A percentile compares a stretch with the other conserved stretches of the same genome.
These are phyloP conservation scores for Acarospora socialis DNA, from an alignment of 2,329 filamentous ascomycete genomes.

Conservation along the genomic window DNA sequence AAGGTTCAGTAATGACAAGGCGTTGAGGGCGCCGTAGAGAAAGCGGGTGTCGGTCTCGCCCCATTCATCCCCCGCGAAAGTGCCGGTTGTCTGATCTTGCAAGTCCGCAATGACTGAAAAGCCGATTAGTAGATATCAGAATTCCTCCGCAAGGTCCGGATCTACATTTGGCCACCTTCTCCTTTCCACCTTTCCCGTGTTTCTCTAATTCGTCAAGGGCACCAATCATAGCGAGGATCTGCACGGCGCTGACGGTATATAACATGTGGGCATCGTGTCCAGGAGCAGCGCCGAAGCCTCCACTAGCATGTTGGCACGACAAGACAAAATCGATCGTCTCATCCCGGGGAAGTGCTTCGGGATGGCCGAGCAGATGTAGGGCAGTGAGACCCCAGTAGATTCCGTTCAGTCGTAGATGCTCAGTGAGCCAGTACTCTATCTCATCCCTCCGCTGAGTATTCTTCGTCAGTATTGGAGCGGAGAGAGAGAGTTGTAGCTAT, in stretches of 20 bases:
- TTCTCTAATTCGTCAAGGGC: constrained; percentile 70
- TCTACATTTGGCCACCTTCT: constrained; percentile 67
- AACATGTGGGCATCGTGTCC: constrained; percentile 93
- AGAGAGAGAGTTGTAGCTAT: constrained; percentile 12
- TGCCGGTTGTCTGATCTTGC: constrained; percentile 68
- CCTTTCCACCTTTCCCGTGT: constrained; percentile 50
- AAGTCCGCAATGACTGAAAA: constrained; percentile 58
- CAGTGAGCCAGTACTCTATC: constrained; percentile 94
- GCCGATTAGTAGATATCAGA: constrained; percentile 12
- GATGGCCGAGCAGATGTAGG: constrained; percentile 67
- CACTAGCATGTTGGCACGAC: constrained; percentile 76
- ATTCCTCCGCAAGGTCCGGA: constrained; percentile 14
- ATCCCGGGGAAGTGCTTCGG: constrained; percentile 65
- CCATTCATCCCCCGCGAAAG: constrained; percentile 90
- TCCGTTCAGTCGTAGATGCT: constrained; percentile 88
- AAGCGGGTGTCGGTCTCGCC: constrained; percentile 93
- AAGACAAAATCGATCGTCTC: constrained; percentile 86
- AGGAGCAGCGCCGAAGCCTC: constrained; percentile 87
- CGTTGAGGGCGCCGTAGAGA: constrained; percentile 78
- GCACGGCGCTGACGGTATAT: constrained; percentile 87
- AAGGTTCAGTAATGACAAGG: constrained; percentile 67
- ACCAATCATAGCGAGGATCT: constrained; percentile 78
- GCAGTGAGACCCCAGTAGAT: constrained; percentile 93
- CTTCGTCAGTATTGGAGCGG: constrained; percentile 12
- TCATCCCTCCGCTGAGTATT: constrained; percentile 72